A percentile compares a stretch with the other conserved stretches of the same genome.
phyloP scores from a whole-genome alignment of 805 yeast species.

The Saccharomycopsis microspora region DNA sequence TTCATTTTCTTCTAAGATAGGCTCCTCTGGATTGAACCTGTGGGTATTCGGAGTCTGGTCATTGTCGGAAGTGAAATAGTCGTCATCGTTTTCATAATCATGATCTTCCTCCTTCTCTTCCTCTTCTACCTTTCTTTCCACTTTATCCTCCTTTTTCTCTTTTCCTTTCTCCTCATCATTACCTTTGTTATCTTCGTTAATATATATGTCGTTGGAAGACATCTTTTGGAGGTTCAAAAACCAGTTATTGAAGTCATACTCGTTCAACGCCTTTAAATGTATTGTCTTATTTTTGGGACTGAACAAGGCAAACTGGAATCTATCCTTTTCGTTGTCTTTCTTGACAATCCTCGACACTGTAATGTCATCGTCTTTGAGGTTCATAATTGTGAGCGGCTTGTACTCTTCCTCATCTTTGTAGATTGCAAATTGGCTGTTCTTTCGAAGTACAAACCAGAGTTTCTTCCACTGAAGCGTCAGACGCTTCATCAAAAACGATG shows the following conservation, averaged over 20 bases:
- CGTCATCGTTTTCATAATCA: constrained; percentile 1
- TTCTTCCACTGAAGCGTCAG: constrained; percentile 15
- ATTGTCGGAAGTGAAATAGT: constrained; percentile 16
- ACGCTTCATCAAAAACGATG: constrained; percentile 12
- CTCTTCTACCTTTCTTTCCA: background rate
- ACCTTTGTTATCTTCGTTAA: background rate
- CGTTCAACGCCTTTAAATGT: constrained; percentile 18
- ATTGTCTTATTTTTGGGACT: constrained; percentile 15
- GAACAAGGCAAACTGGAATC: constrained; percentile 14
- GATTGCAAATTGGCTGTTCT: constrained; percentile 11
- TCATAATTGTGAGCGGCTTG: constrained; percentile 14
- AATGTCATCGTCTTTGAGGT: constrained; percentile 10
- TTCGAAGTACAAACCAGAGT: constrained; percentile 15
- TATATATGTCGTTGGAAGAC: constrained; percentile 7
- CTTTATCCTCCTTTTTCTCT: background rate
- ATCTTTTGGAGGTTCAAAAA: constrained; percentile 14
- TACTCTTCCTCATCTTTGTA: constrained; percentile 16
- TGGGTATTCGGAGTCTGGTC: constrained; percentile 1
- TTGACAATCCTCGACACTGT: constrained; percentile 12
- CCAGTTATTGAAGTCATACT: constrained; percentile 19
- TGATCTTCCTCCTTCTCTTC: background rate
- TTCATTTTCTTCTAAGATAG: constrained; percentile 17
- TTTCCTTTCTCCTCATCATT: background rate
- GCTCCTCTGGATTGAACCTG: constrained; percentile 8
- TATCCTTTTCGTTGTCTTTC: constrained; percentile 8